A percentile compares a stretch with the other conserved stretches of the same genome.
These are phyloP conservation scores for Eremomyces bilateralis DNA, from an alignment of 495 filamentous ascomycete species.

Conservation along the genomic window DNA sequence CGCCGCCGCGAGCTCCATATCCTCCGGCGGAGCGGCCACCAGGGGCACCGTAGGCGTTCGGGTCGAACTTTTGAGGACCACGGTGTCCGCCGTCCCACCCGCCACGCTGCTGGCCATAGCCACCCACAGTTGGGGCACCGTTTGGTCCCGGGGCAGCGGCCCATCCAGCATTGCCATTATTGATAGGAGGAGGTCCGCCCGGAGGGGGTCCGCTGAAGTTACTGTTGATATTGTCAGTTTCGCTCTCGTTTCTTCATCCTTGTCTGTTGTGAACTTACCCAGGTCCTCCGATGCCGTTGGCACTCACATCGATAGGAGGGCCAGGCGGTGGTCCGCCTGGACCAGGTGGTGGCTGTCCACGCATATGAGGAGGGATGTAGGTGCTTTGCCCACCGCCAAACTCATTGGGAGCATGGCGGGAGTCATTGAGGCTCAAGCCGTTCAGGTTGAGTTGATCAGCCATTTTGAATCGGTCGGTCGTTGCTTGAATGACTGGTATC, in stretches of 20 bases:
- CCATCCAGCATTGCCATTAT: too few relatives aligned
- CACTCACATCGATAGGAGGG: slow-evolving; percentile 18
- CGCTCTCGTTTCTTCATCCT: too few relatives aligned
- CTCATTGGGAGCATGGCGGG: slow-evolving; percentile 35
- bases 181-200: too few relatives aligned
- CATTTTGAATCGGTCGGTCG: slow-evolving; percentile 40
- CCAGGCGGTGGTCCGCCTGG: slow-evolving; percentile 1
- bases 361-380: slow-evolving; percentile 94
- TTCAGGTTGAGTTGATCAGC: slow-evolving; percentile 90
- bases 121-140: too few relatives aligned
- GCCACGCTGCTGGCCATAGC: too few relatives aligned
- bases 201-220: too few relatives aligned
- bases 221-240: too few relatives aligned
- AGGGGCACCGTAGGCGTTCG: slow-evolving; percentile 46
- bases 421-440: slow-evolving; percentile 54
- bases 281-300: slow-evolving; percentile 7
- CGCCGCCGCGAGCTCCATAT: slow-evolving; percentile 28
- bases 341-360: slow-evolving; percentile 32
- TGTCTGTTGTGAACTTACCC: too few relatives aligned
- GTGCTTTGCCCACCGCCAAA: slow-evolving; percentile 27
- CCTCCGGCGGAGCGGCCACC: slow-evolving; percentile 28
- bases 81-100: too few relatives aligned
- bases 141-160: too few relatives aligned
- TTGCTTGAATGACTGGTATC: too few relatives aligned
- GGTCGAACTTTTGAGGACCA: too few relatives aligned